phyloP scores from a whole-genome alignment of 2,329 filamentous ascomycete genomes.

The Exophiala oligosperma region DNA sequence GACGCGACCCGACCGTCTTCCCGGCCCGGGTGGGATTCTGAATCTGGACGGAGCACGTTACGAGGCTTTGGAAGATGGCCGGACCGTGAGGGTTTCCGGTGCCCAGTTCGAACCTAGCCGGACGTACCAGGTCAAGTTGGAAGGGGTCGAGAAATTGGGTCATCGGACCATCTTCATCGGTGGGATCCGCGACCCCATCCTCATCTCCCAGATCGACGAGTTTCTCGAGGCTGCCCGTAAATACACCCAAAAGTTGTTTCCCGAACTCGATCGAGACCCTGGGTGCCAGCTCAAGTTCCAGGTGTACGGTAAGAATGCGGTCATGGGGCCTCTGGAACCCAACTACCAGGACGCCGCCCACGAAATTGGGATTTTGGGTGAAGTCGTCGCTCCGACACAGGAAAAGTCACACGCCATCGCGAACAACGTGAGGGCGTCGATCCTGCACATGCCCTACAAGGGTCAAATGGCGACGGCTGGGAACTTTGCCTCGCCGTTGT shows the following conservation, averaged over 20 bases:
- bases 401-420: constrained; percentile 46
- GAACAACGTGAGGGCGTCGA: constrained; percentile 39
- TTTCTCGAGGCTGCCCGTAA: constrained; percentile 33
- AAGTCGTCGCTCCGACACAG: constrained; percentile 49
- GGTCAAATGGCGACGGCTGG: constrained; percentile 54
- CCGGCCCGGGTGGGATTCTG: constrained; percentile 49
- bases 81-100: constrained; percentile 47
- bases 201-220: constrained; percentile 43
- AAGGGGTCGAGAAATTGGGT: constrained; percentile 46
- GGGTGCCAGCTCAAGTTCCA: constrained; percentile 20
- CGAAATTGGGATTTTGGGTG: constrained; percentile 36
- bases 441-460: constrained; percentile 49
- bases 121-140: constrained; percentile 50
- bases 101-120: constrained; percentile 53
- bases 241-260: constrained; percentile 28
- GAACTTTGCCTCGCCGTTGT: constrained; percentile 45
- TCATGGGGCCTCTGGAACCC: constrained; percentile 32
- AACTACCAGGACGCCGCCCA: constrained; percentile 1
- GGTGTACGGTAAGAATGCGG: constrained; percentile 14
- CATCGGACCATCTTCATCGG: constrained; percentile 50
- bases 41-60: constrained; percentile 44
- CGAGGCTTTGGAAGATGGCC: constrained; percentile 39
- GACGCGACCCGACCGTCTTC: constrained; percentile 48
- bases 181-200: constrained; percentile 47
- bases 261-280: not conserved